Base-by-base conservation (phyloP, 148 eudicot species). In the Camellia granthamiana region DNA sequence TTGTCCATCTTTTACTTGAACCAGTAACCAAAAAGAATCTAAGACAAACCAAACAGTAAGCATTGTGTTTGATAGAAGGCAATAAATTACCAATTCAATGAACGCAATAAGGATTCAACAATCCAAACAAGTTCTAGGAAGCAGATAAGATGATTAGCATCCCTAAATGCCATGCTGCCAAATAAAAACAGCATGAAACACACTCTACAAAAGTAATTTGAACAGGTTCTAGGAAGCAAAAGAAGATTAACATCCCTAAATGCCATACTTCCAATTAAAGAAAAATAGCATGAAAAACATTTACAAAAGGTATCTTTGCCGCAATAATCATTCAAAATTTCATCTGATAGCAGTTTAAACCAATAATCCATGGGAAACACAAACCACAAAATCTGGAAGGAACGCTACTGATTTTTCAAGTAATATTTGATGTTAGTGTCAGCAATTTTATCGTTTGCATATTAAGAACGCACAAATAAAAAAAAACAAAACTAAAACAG, bases 1-100 rank as follows among this genome's bases (percentile, higher is more conserved):
- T 77, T 85, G 69, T 86, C 87, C 94, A 90, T 86, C 72, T 83
- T 54, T 78, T 75, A 6, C 18, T 21, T 56, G 19, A 56, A 66
- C 23, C 8, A 15, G 44, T 16, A 67, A 71, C 62, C 78, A 23
- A 60, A 46, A 61, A 18, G 23, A 74, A 41, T 69, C 70, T 10
- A 65, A 51, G 2, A 30, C 14, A 42, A 51, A 21, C 6, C 43
- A 30, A 77, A 30, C 14, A 15, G 11, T 23, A 65, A 66, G 16
- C 46, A 66, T 16, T 38, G 3, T 77, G 21, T 7, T 62, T 51
- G 0, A 0, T 1, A 49, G 4, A 66, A 18, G 5, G 46, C 49
- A 77, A 14, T 16, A 14, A 15, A 66, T 19, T 1, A 16, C 2
- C 30, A 18, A 77, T 42, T 41, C n/a, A n/a, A n/a, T n/a, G 70